phyloP scores from a whole-genome alignment of 2,329 filamentous ascomycete genomes.

The Penicillium sp. region DNA sequence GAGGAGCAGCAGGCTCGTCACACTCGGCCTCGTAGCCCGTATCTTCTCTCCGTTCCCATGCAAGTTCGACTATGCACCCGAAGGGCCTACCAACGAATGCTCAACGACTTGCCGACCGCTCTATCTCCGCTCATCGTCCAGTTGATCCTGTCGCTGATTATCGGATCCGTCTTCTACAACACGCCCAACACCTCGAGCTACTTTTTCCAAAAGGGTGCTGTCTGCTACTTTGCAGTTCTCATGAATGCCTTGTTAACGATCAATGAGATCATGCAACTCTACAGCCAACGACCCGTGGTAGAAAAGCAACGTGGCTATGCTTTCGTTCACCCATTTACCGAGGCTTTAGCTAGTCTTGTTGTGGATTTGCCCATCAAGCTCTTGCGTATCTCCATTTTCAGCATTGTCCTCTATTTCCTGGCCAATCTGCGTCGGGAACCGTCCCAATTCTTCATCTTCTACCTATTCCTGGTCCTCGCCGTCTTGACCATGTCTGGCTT shows the following conservation, averaged over 20 bases:
- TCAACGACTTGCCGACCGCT: slow-evolving; percentile 71
- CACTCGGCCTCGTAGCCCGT: slow-evolving; percentile 58
- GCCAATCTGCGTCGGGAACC: slow-evolving; percentile 71
- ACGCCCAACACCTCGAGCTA: slow-evolving; percentile 60
- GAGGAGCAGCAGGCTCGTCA: slow-evolving; percentile 36
- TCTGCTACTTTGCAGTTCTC: slow-evolving; percentile 82
- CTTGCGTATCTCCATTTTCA: slow-evolving; percentile 70
- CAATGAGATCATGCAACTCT: slow-evolving; percentile 43
- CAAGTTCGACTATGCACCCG: slow-evolving; percentile 76
- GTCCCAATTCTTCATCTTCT: slow-evolving; percentile 80
- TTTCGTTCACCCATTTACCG: slow-evolving; percentile 30
- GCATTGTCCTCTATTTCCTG: slow-evolving; percentile 81
- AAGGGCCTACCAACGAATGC: slow-evolving; percentile 72
- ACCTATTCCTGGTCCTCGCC: slow-evolving; percentile 42
- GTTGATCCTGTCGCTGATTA: slow-evolving; percentile 69
- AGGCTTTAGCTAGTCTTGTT: slow-evolving; percentile 14
- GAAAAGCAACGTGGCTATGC: slow-evolving; percentile 32
- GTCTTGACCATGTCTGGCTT: slow-evolving; percentile 51
- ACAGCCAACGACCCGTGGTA: slow-evolving; percentile 25
- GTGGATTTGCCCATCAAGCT: slow-evolving; percentile 69
- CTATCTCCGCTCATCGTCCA: slow-evolving; percentile 64
- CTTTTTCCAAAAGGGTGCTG: slow-evolving; percentile 72
- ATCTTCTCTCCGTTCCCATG: slow-evolving; percentile 70
- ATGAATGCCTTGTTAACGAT: slow-evolving; percentile 71
- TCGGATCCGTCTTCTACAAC: slow-evolving; percentile 78